Conservation (phyloP, 2,329 filamentous ascomycete species). For the Sporothrix phasma region DNA sequence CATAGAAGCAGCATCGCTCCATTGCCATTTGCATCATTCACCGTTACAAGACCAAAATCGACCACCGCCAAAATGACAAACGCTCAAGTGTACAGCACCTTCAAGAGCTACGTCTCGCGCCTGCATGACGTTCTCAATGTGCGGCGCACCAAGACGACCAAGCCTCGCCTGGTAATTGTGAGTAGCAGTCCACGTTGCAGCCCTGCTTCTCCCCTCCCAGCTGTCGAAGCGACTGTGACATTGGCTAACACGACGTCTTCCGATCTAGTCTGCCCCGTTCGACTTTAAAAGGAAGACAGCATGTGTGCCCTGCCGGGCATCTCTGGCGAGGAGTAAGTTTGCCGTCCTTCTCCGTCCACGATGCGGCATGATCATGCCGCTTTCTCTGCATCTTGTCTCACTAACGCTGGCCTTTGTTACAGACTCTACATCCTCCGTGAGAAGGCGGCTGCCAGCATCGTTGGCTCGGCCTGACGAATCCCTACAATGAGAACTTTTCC, state of each 20-base stretch:
- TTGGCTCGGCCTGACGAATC: slow-evolving; percentile 14
- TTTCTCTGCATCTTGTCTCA: not conserved
- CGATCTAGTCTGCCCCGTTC: slow-evolving; percentile 46
- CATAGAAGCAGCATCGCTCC: not conserved
- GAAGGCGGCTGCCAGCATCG: slow-evolving; percentile 18
- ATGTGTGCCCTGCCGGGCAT: slow-evolving; percentile 39
- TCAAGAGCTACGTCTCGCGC: slow-evolving; percentile 36
- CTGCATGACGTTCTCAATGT: slow-evolving; percentile 35
- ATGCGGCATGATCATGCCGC: not conserved
- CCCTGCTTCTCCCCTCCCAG: too few relatives aligned
- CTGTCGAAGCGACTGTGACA: not conserved
- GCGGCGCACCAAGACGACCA: slow-evolving; percentile 34
- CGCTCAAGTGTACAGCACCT: slow-evolving; percentile 26
- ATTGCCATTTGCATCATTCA: not conserved
- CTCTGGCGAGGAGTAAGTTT: slow-evolving; percentile 49
- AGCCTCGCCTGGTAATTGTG: slow-evolving; percentile 39
- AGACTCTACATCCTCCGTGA: slow-evolving; percentile 19
- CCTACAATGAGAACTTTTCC: slow-evolving; percentile 12
- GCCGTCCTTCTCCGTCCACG: not conserved
- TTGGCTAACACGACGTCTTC: not conserved
- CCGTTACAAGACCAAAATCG: not conserved
- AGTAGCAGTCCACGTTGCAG: slow-evolving; percentile 16
- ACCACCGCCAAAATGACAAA: not conserved
- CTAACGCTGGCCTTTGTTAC: not conserved
- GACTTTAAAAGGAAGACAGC: slow-evolving; percentile 47